Conservation (phyloP, 768 basidiomycete species). For the Lentinula raphanica region DNA sequence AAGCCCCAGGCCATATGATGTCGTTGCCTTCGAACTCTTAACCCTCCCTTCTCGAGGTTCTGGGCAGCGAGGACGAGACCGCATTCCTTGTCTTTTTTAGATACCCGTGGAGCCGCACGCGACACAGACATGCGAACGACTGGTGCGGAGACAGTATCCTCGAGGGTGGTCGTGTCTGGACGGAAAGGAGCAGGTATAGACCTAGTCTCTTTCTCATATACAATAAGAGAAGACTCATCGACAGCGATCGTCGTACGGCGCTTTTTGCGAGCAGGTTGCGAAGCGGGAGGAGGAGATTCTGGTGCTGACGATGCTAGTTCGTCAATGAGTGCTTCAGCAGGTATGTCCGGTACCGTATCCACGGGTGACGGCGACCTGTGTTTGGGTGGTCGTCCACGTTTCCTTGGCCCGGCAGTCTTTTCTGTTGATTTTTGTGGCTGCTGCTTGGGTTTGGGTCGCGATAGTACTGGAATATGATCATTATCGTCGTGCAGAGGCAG, state of each 20-base stretch:
- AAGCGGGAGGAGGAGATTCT: background rate
- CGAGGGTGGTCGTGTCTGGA: background rate
- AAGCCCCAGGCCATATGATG: slow-evolving; percentile 57
- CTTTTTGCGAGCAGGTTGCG: background rate
- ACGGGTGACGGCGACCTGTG: background rate
- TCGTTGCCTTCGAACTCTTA: slow-evolving; percentile 43
- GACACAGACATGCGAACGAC: background rate
- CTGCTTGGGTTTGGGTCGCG: background rate
- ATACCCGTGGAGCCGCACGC: background rate
- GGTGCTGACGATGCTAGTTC: slow-evolving; percentile 3
- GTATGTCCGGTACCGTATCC: background rate
- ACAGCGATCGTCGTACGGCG: background rate
- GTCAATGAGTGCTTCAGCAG: background rate
- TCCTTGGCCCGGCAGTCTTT: background rate
- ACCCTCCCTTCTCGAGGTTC: slow-evolving; percentile 21
- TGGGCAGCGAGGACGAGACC: slow-evolving; percentile 1
- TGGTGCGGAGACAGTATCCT: background rate
- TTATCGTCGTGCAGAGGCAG: background rate
- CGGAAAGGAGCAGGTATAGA: background rate
- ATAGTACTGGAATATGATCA: background rate
- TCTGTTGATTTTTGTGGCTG: background rate
- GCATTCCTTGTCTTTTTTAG: slow-evolving; percentile 14
- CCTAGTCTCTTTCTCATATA: background rate
- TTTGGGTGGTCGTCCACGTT: background rate
- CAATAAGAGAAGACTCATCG: background rate